Percentiles rank a stretch among this genome's conserved stretches.
Conservation (phyloP, 208 protist species). For the Crithidia bombi region DNA sequence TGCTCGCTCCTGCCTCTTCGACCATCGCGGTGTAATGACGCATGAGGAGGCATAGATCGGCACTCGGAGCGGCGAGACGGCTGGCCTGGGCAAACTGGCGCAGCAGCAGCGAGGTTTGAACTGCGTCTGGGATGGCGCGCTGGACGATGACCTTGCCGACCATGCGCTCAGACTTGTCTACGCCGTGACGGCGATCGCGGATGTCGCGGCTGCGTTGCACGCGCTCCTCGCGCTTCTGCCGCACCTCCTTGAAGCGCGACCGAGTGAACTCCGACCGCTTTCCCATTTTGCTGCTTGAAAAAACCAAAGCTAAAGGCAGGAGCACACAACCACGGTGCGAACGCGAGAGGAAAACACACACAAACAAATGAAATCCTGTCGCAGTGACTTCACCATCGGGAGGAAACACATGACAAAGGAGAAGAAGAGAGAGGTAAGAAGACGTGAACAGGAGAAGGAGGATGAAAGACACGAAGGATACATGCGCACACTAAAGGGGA, state of each 20-base stretch:
- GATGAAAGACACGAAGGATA: no score
- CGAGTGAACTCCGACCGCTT: constrained; percentile 65
- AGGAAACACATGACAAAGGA: no score
- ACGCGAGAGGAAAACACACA: no score
- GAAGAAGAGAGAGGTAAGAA: background rate
- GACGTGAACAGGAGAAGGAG: no score
- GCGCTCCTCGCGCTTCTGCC: constrained; percentile 60
- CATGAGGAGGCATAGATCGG: constrained; percentile 75
- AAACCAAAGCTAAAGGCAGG: no score
- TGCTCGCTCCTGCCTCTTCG: constrained; percentile 2
- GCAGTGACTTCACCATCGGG: no score
- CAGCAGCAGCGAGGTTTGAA: constrained; percentile 63
- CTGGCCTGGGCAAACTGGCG: constrained; percentile 77
- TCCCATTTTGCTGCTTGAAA: constrained; percentile 54
- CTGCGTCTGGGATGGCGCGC: constrained; percentile 45
- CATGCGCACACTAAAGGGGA: no score
- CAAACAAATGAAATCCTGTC: constrained; percentile 10
- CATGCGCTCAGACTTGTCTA: constrained; percentile 48
- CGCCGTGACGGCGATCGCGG: constrained; percentile 67
- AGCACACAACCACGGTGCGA: no score
- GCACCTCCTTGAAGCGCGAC: constrained; percentile 61
- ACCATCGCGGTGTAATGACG: constrained; percentile 42
- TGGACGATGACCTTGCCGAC: constrained; percentile 56
- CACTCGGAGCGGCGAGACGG: constrained; percentile 63
- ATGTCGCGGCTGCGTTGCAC: constrained; percentile 52